These are phyloP conservation scores for Talaromyces verruculosus DNA, from an alignment of 2,329 filamentous ascomycete species.

Conservation along the genomic window DNA sequence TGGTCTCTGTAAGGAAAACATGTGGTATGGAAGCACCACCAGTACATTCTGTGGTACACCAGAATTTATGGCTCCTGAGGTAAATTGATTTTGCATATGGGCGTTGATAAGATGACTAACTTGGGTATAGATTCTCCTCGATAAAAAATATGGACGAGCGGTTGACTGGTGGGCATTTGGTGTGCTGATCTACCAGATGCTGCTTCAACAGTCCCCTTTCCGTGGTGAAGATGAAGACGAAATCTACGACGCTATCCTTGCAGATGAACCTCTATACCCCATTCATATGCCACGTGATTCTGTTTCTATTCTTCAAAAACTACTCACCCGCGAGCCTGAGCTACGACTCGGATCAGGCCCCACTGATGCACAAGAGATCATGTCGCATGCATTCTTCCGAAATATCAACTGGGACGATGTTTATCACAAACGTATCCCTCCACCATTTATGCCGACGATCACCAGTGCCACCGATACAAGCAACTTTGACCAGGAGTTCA, in stretches of 20 bases:
- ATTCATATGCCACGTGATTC: slow-evolving; percentile 99
- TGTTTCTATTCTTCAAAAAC: slow-evolving; percentile 95
- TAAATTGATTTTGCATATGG: slow-evolving; percentile 44
- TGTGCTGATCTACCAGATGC: slow-evolving; percentile 98
- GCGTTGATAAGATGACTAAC: slow-evolving; percentile 26
- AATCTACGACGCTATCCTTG: slow-evolving; percentile 97
- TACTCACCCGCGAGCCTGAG: slow-evolving; percentile 92
- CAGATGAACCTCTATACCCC: slow-evolving; percentile 94
- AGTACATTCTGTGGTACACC: slow-evolving; percentile 99
- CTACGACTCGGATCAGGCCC: slow-evolving; percentile 88
- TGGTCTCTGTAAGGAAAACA: slow-evolving; percentile 98
- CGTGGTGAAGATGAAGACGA: slow-evolving; percentile 98
- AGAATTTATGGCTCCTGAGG: slow-evolving; percentile 98
- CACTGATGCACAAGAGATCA: slow-evolving; percentile 96
- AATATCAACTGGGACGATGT: slow-evolving; percentile 99
- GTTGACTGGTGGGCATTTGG: slow-evolving; percentile 99
- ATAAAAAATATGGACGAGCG: slow-evolving; percentile 96
- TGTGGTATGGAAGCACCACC: slow-evolving; percentile 98
- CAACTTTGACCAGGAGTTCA: slow-evolving; percentile 99
- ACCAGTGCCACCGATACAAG: slow-evolving; percentile 96
- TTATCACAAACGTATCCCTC: slow-evolving; percentile 86
- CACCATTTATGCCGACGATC: slow-evolving; percentile 87
- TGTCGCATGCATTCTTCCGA: slow-evolving; percentile 97
- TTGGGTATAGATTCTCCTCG: slow-evolving; percentile 72
- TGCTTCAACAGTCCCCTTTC: slow-evolving; percentile 97